Conservation (phyloP, 2,329 filamentous ascomycete species). For the Aspergillus quadrilineatus region DNA sequence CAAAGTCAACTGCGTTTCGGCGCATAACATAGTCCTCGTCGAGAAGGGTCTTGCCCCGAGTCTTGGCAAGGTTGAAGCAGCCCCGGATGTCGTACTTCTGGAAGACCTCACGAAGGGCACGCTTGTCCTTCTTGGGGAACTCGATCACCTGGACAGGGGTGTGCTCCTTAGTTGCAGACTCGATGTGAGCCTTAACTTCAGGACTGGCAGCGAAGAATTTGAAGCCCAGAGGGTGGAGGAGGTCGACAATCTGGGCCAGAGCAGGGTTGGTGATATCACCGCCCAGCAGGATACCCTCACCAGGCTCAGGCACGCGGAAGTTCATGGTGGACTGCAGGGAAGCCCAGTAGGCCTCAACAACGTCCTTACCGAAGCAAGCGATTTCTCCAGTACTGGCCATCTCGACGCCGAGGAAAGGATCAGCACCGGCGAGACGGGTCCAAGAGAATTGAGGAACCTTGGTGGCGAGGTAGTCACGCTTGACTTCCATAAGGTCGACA, state of each 20-base stretch:
- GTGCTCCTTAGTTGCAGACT: conserved; percentile 65
- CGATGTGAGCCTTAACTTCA: conserved; percentile 79
- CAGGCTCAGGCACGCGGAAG: conserved; percentile 93
- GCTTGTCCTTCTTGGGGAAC: conserved; percentile 95
- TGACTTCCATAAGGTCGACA: conserved; percentile 80
- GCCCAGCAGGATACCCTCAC: conserved; percentile 92
- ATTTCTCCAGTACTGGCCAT: conserved; percentile 98
- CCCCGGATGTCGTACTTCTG: conserved; percentile 95
- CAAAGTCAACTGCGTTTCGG: conserved; percentile 96
- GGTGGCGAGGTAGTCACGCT: conserved; percentile 90
- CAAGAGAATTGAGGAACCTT: conserved; percentile 99
- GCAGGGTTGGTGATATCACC: conserved; percentile 72
- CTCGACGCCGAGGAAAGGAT: conserved; percentile 96
- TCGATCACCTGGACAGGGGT: conserved; percentile 85
- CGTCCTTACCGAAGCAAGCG: conserved; percentile 95
- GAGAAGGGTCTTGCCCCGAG: conserved; percentile 75
- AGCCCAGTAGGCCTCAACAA: conserved; percentile 96
- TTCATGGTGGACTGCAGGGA: conserved; percentile 98
- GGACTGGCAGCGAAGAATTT: conserved; percentile 85
- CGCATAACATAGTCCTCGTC: conserved; percentile 99
- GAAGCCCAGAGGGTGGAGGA: conserved; percentile 85
- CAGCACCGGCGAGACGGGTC: conserved; percentile 94
- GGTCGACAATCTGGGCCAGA: conserved; percentile 78
- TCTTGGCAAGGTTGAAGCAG: conserved; percentile 89
- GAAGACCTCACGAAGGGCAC: conserved; percentile 90